Evolutionary conservation across 2,329 filamentous ascomycete species (phyloP), one percentile per base, ranked within the genome.

Genomic region (Karstenula rhodostoma): DNA sequence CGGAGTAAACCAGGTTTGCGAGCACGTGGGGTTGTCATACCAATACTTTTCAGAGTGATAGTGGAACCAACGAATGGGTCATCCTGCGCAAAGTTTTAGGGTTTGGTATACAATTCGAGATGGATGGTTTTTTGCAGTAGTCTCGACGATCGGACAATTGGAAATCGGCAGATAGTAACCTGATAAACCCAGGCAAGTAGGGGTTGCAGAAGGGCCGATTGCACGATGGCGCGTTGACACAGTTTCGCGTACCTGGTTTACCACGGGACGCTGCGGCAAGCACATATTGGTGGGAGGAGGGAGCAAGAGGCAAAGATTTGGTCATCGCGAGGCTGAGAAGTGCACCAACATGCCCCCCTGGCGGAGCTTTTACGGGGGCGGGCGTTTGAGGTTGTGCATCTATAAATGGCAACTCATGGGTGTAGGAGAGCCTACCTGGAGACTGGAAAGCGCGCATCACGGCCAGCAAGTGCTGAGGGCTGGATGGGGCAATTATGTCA

Each of bases 311-410:
- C 12, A 23, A 19, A 22, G 12, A n/a, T 43, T n/a, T 22, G 10
- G 8, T 53, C 23, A n/a, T 8, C 17, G 42, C 49, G 50, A 54
- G 57, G 53, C 50, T 15, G 40, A 10, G 40, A 29, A 12, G 49
- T 19, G 25, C 35, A 32, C 22, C 43, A 25, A 35, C 27, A 42
- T 23, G 48, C 46, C 44, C 35, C 23, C 47, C 33, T 35, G n/a
- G 47, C n/a, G 25, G 27, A 22, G 15, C 15, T 25, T 25, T 42
- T 22, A 37, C 25, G 42, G 50, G 49, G 23, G 43, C 47, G 55
- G 62, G 42, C 57, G 69, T 72, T 71, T 72, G 69, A 67, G 61
- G 65, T 62, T 50, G 53, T 25, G 56, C 46, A 22, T 64, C 67
- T 70, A 70, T 65, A 61, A 62, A 54, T 68, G 64, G 67, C 54